Base-by-base conservation (phyloP, 108 stramenopile species). In the Nitzschia inconspicua region DNA sequence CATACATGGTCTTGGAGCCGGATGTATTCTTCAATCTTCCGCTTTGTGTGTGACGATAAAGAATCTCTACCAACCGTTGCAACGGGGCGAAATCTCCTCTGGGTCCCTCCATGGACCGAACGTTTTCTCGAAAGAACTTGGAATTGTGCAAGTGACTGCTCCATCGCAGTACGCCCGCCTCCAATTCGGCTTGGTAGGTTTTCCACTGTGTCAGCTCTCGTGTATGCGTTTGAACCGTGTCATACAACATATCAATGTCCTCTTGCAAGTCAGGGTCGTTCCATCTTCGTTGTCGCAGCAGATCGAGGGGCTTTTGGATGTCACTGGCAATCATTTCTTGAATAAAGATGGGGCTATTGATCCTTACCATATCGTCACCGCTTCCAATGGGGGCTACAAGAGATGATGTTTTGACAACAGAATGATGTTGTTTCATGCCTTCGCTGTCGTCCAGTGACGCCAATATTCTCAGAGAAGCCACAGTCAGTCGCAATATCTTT, bases 121-220 rank as follows among this genome's bases (percentile, higher is more conserved):
- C 73, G 63, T 89, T 81, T 46, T 76, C 78, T 24, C 73, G 72
- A 63, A 88, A 96, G 70, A 97, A 97, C 16, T 82, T 73, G 46
- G 93, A 85, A 3, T 86, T 93, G 75, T 96, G 95, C n/a, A 84
- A 59, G 3, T 77, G 70, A 27, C 93, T 93, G 4, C 37, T 35
- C 96, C 95, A 96, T 61, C 60, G 64, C 42, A 95, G 63, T 31
- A 86, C 62, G n/a, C 93, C 89, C 4, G 85, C 82, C 62, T 78
- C 79, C 1, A 94, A 77, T 70, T 92, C 90, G 24, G 75, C 75
- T 47, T 77, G 63, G 72, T 93, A 95, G 10, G 85, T 76, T 30
- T 93, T 84, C 77, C 87, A 93, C 23, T 84, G 76, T 13, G 88
- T 85, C 72, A 96, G 72, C n/a, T n/a, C n/a, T n/a, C n/a, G n/a